A percentile compares a stretch with the other conserved stretches of the same genome.
phyloP scores from a whole-genome alignment of 495 filamentous ascomycete species.

The Aspergillus mulundensis region DNA sequence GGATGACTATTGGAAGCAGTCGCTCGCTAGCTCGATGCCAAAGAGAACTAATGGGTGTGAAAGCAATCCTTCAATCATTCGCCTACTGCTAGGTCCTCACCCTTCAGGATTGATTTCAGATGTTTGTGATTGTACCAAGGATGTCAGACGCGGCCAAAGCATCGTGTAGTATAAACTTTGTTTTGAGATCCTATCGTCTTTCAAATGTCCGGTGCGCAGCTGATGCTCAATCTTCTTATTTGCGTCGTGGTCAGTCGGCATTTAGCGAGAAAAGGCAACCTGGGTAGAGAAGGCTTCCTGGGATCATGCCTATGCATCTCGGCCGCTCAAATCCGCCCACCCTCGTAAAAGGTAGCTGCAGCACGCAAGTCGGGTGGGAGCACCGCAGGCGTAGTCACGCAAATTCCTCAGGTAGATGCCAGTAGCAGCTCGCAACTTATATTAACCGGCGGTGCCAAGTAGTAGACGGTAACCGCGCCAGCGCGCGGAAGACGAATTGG shows the following conservation, averaged over 20 bases:
- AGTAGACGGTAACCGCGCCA: constrained; percentile 2
- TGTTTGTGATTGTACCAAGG: neutral
- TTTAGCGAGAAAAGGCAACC: constrained; percentile 8
- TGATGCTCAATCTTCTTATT: neutral
- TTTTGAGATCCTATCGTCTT: constrained; percentile 2
- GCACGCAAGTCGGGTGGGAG: constrained; percentile 9
- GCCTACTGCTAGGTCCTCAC: neutral
- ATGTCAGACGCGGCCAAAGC: constrained; percentile 9
- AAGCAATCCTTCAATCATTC: neutral
- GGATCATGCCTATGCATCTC: constrained; percentile 1
- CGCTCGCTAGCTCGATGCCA: neutral
- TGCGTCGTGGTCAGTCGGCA: neutral
- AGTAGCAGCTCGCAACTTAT: neutral
- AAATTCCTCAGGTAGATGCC: neutral
- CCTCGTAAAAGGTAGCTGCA: constrained; percentile 1
- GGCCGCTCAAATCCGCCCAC: neutral
- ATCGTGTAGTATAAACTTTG: constrained; percentile 4
- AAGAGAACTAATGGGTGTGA: neutral
- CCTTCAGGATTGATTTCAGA: neutral
- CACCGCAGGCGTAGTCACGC: neutral
- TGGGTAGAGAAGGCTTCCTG: constrained; percentile 6
- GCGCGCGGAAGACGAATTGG: neutral
- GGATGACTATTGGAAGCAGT: constrained; percentile 10
- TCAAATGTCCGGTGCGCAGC: neutral
- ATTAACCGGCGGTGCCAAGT: neutral